Base-by-base conservation (phyloP, 352 stramenopile genomes). In the Phytophthora pini region DNA sequence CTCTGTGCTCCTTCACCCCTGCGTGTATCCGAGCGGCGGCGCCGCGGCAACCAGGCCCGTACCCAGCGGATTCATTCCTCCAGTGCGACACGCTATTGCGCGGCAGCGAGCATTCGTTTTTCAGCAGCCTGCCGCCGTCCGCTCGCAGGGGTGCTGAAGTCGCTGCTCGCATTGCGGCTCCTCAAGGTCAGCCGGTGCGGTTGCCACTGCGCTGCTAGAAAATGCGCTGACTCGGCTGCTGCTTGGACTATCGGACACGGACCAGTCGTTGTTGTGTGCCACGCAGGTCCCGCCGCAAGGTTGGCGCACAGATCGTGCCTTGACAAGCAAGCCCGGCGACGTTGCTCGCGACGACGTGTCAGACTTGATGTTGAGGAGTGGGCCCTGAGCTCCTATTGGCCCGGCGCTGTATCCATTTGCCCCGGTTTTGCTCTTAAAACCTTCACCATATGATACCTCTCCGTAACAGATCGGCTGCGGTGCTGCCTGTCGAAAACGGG, bases 361-460 rank as follows among this genome's bases (percentile, higher is more conserved):
- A 73, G 47, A 60, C 22, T 65, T 65, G 64, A 56, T 56, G 64
- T 72, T 72, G 65, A 69, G 48, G 34, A 47, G 38, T 34, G 24
- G 27, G 24, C n/a, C 8, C 7, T 8, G 38, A 10, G n/a, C 40
- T 39, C 17, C 26, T 27, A 44, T 39, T 48, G 31, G 26, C 31
- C 36, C 27, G 45, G 29, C 57, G 41, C 26, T 66, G 58, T 66
- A 60, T 66, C 49, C 49, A 54, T 24, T 12, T 43, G 51, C 1
- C 29, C 40, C 32, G 22, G 17, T 34, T 70, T 24, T 70, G 32
- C 1, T 9, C 24, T 34, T 3, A 1, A 12, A 17, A 43, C 48
- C 56, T 59, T 34, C 7, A 0, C 20, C 12, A 58, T 9, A 2
- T 4, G 26, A 71, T 71, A 59, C 17, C 38, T 61, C 38, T 34